Evolutionary conservation across 2,329 filamentous ascomycete species (phyloP).

Genomic region (Elsinoe perseae): DNA sequence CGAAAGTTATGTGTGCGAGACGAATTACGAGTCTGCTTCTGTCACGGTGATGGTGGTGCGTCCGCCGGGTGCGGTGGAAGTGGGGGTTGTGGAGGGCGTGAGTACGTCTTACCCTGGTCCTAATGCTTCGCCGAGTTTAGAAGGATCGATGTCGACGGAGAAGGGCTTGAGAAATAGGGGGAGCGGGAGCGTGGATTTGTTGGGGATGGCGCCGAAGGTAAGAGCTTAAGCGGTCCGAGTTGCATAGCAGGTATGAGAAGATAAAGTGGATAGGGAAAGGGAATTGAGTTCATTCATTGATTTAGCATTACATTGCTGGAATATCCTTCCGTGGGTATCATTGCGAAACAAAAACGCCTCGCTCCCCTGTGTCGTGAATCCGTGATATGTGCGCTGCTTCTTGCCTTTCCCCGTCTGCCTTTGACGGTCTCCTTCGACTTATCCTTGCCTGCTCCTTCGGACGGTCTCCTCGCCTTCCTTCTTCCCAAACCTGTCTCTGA

Average conservation of each 20-base stretch:
- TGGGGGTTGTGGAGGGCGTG: conserved; percentile 58
- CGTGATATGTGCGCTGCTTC: not conserved
- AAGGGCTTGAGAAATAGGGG: not conserved
- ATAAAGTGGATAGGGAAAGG: not conserved
- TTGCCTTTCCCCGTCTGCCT: conserved; percentile 5
- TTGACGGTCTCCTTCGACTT: conserved; percentile 1
- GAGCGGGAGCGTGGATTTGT: conserved; percentile 10
- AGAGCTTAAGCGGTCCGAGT: not conserved
- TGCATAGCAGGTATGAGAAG: not conserved
- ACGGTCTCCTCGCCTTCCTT: not conserved
- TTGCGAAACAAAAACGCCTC: not conserved
- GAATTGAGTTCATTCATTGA: not conserved
- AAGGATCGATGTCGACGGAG: not conserved
- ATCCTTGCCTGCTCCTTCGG: not conserved
- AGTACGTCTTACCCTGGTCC: conserved; percentile 14
- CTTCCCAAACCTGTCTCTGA: conserved; percentile 54
- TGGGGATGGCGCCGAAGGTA: conserved; percentile 3
- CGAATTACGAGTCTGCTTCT: conserved; percentile 69
- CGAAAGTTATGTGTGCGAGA: conserved; percentile 54
- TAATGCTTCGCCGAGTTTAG: not conserved
- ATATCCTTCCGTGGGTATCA: not conserved
- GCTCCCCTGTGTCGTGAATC: not conserved
- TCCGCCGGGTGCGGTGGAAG: conserved; percentile 60
- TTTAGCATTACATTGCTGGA: not conserved
- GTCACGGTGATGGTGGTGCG: conserved; percentile 69